A percentile compares a stretch with the other conserved stretches of the same genome.
Evolutionary conservation across 805 yeast genomes (phyloP).

Genomic region (Wickerhamiella spandovensis): DNA sequence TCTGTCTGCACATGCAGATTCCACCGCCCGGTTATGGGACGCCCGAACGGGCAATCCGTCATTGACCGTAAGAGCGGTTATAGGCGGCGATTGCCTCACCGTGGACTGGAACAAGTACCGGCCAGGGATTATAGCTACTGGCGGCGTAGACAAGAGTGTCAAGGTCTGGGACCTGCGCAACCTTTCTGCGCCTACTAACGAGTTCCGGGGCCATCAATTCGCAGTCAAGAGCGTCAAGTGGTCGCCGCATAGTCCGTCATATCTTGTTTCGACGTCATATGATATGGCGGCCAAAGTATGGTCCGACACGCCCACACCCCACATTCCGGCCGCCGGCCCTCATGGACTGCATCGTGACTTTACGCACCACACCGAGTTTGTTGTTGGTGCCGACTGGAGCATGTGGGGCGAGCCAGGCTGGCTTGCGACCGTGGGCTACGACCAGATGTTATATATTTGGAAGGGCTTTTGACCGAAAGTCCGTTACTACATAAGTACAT

Average conservation of each 20-base stretch:
- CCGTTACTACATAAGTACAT: background rate
- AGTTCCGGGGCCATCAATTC: conserved; percentile 73
- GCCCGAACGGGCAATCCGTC: conserved; percentile 35
- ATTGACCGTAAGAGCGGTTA: conserved; percentile 54
- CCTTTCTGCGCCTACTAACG: conserved; percentile 55
- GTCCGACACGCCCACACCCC: conserved; percentile 44
- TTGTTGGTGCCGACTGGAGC: conserved; percentile 87
- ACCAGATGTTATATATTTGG: conserved; percentile 87
- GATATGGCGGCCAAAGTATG: conserved; percentile 89
- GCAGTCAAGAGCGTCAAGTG: conserved; percentile 74
- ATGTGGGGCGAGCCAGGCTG: conserved; percentile 95
- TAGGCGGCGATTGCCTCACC: conserved; percentile 65
- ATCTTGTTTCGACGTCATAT: conserved; percentile 63
- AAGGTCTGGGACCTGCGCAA: conserved; percentile 82
- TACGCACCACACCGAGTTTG: conserved; percentile 72
- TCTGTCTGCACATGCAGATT: conserved; percentile 59
- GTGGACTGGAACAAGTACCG: conserved; percentile 89
- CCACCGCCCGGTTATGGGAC: conserved; percentile 74
- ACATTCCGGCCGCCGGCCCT: conserved; percentile 10
- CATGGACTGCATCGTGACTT: conserved; percentile 45
- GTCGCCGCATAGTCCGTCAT: conserved; percentile 76
- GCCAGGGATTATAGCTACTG: conserved; percentile 65
- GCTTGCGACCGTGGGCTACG: conserved; percentile 94
- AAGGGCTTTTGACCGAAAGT: conserved; percentile 25
- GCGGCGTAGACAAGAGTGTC: conserved; percentile 80